Conservation (phyloP, 345 rosid species). For the Luvunga scandens region DNA sequence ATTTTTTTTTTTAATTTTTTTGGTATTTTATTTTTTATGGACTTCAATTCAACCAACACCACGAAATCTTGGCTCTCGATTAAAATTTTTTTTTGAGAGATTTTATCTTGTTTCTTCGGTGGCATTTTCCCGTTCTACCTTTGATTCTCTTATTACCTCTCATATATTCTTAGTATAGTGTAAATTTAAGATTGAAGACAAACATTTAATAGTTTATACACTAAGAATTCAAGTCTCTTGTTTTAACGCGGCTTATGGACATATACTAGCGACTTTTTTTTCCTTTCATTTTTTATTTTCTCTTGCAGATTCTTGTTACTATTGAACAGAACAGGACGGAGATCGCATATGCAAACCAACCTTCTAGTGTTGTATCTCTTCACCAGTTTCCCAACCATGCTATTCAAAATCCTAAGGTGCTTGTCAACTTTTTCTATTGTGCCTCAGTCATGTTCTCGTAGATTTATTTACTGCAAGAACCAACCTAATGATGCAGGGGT, state of each 20-base stretch:
- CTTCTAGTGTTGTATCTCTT: constrained; percentile 42
- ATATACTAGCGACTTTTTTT: not conserved
- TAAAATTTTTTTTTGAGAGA: not conserved
- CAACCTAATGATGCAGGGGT: constrained; percentile 34
- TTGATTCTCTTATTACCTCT: not conserved
- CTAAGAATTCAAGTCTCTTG: not conserved
- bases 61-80: not conserved
- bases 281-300: not conserved
- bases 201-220: not conserved
- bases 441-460: no score
- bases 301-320: constrained; percentile 44
- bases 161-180: not conserved
- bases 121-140: not conserved
- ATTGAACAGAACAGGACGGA: constrained; percentile 35
- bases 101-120: not conserved
- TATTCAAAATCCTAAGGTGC: constrained; percentile 51
- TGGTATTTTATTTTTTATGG: not conserved
- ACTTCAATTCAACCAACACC: not conserved
- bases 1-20: not conserved
- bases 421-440: not conserved
- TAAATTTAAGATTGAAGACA: not conserved
- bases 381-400: constrained; percentile 32
- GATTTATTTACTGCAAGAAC: not conserved
- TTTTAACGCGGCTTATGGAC: not conserved
- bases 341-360: constrained; percentile 34